These are phyloP conservation scores for Suhomyces panamericanus DNA, from an alignment of 1,139 yeast species.

Conservation along the genomic window DNA sequence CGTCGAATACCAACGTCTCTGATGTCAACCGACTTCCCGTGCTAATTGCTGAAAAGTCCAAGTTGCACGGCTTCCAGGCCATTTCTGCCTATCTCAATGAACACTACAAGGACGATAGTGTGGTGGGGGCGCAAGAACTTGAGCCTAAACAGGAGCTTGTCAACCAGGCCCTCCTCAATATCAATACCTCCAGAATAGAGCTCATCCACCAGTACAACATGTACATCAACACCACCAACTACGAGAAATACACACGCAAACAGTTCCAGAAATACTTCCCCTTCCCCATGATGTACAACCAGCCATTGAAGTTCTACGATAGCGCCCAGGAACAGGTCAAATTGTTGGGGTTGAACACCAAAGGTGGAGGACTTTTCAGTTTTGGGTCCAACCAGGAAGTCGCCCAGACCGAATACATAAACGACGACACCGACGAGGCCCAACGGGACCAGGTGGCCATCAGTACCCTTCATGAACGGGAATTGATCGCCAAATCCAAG, in stretches of 20 bases:
- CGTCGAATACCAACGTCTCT: constrained; percentile 61
- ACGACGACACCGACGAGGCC: constrained; percentile 24
- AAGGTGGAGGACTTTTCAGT: constrained; percentile 33
- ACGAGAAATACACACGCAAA: constrained; percentile 64
- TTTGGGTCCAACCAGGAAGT: constrained; percentile 16
- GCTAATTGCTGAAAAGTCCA: constrained; percentile 33
- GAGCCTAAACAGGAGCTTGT: constrained; percentile 16
- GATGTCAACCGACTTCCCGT: constrained; percentile 57
- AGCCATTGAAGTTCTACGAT: constrained; percentile 57
- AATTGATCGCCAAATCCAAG: constrained; percentile 45
- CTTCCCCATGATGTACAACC: constrained; percentile 84
- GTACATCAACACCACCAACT: constrained; percentile 61
- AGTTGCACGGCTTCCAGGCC: constrained; percentile 49
- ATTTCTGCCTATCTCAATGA: constrained; percentile 35
- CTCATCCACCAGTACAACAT: constrained; percentile 60
- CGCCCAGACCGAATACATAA: constrained; percentile 32
- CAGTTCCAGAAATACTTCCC: constrained; percentile 60
- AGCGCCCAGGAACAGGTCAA: constrained; percentile 50
- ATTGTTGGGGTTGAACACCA: constrained; percentile 38
- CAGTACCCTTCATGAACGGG: constrained; percentile 52
- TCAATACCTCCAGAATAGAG: constrained; percentile 42
- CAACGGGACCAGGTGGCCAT: constrained; percentile 43
- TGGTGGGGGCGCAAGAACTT: constrained; percentile 2
- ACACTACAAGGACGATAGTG: constrained; percentile 24
- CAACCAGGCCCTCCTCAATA: constrained; percentile 19